Percentiles rank a stretch among this genome's conserved stretches.
Evolutionary conservation across 306 rosid species (phyloP).

Genomic region (Aeschynomene evenia): DNA sequence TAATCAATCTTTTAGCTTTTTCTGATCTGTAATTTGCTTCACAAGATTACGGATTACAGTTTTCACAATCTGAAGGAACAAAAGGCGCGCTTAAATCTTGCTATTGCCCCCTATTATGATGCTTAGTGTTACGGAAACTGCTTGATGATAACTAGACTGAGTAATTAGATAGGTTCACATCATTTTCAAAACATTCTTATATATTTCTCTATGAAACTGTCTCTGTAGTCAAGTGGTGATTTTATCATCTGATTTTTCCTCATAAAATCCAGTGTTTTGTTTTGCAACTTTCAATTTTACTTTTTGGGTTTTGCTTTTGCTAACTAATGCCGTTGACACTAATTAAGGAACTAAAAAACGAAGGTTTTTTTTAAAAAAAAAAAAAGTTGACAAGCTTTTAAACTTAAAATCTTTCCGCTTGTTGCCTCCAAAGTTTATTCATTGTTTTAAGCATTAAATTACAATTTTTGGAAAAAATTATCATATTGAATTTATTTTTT

Average conservation of each 20-base stretch:
- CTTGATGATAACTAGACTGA: not conserved
- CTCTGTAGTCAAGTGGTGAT: not conserved
- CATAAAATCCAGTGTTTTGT: not conserved
- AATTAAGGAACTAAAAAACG: too few species aligned
- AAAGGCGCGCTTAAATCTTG: not conserved
- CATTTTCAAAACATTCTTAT: not conserved
- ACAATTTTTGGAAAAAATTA: not conserved
- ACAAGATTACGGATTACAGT: not conserved
- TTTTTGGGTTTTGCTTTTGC: not conserved
- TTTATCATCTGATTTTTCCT: not conserved
- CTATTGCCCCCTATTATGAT: not conserved
- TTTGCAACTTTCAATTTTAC: not conserved
- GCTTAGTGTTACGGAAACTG: not conserved
- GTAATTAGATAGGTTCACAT: not conserved
- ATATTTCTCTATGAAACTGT: not conserved
- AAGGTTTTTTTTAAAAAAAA: too few species aligned
- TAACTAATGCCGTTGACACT: too few species aligned
- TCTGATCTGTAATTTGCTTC: too few species aligned
- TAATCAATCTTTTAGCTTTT: not conserved
- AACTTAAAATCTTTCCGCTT: not conserved
- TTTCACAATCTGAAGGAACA: not conserved
- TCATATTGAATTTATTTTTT: conserved; percentile 12
- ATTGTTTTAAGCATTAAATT: conserved; percentile 3
- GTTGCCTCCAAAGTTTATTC: not conserved
- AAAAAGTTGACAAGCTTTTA: too few species aligned